Evolutionary conservation across 176 grass and related monocot species (phyloP).

Genomic region (Avena eriantha): DNA sequence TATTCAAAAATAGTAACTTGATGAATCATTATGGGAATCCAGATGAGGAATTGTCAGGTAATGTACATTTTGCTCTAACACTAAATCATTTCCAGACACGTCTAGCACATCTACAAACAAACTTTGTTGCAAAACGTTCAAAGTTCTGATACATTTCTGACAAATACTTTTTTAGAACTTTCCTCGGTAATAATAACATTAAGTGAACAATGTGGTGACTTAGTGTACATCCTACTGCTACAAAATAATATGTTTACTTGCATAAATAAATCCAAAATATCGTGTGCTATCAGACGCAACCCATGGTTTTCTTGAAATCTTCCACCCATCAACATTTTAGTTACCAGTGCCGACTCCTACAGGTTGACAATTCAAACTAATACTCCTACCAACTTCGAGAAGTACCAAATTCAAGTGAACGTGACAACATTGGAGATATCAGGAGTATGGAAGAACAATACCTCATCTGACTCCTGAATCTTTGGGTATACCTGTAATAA

Average conservation of each 20-base stretch:
- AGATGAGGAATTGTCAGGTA: not conserved
- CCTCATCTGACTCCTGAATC: constrained; percentile 88
- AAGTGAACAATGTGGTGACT: not conserved
- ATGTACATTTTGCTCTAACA: not conserved
- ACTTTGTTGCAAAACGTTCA: constrained; percentile 19
- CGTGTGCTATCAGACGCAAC: not conserved
- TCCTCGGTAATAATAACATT: not conserved
- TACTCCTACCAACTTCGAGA: constrained; percentile 9
- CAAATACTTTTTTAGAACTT: not conserved
- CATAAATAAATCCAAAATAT: not conserved
- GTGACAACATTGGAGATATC: not conserved
- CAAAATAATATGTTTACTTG: not conserved
- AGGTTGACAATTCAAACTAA: not conserved
- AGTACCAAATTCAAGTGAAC: constrained; percentile 27
- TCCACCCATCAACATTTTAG: not conserved
- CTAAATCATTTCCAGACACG: not conserved
- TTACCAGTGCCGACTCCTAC: not conserved
- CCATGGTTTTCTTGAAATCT: not conserved
- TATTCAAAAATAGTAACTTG: not conserved
- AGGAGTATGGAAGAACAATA: constrained; percentile 34
- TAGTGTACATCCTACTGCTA: not conserved
- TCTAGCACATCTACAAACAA: not conserved
- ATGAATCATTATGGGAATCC: not conserved
- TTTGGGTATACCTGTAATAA: constrained; percentile 85
- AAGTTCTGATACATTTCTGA: not conserved